Evolutionary conservation across 441 rosid genomes (phyloP).

Genomic region (Daphne laureola): DNA sequence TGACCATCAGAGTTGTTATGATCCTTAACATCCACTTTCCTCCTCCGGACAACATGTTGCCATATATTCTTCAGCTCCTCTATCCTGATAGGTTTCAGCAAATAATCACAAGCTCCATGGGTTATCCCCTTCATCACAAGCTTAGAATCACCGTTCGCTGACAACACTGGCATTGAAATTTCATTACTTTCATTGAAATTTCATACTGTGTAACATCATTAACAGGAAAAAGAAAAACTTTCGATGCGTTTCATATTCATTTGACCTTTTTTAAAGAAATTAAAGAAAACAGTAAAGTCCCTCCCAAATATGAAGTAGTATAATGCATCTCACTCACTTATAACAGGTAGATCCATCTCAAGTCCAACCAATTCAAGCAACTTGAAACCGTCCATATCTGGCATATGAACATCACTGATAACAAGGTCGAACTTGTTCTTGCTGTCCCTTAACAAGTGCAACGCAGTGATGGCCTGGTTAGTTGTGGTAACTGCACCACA

Average conservation of each 20-base stretch:
- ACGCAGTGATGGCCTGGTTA: slow-evolving; percentile 38
- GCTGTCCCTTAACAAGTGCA: slow-evolving; percentile 52
- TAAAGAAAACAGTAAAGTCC: background rate
- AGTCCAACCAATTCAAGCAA: slow-evolving; percentile 61
- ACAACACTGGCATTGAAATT: slow-evolving; percentile 38
- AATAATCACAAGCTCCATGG: slow-evolving; percentile 60
- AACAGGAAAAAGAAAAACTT: background rate
- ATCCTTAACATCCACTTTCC: slow-evolving; percentile 31
- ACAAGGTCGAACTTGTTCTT: slow-evolving; percentile 52
- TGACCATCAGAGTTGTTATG: slow-evolving; percentile 18
- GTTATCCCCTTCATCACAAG: slow-evolving; percentile 58
- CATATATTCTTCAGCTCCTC: slow-evolving; percentile 64
- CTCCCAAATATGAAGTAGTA: slow-evolving; percentile 9
- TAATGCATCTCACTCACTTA: slow-evolving; percentile 30
- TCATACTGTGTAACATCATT: background rate
- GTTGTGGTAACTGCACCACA: slow-evolving; percentile 49
- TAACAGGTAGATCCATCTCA: slow-evolving; percentile 67
- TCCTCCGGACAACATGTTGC: slow-evolving; percentile 59
- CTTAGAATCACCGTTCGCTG: slow-evolving; percentile 47
- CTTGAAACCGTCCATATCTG: slow-evolving; percentile 71
- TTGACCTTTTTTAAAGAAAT: background rate
- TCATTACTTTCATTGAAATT: background rate
- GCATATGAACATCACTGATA: slow-evolving; percentile 72
- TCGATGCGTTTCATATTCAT: background rate
- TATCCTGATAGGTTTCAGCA: slow-evolving; percentile 50